These are phyloP conservation scores for Akebia trifoliata DNA, from an alignment of 164 flowering plant genomes.

Conservation along the genomic window DNA sequence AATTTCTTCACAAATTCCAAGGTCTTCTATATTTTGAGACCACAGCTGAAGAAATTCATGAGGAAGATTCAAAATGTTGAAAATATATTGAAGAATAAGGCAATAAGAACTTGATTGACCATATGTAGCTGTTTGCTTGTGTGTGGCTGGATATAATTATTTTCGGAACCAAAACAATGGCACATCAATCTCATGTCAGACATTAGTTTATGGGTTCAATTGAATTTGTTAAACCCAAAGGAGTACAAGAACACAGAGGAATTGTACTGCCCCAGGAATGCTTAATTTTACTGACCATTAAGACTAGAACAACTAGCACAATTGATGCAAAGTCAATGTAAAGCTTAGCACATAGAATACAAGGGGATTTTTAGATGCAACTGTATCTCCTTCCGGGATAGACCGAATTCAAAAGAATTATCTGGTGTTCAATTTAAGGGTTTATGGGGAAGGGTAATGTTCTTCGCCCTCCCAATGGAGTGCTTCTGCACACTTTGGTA, in stretches of 20 bases:
- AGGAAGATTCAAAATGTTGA: not conserved
- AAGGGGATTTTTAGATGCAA: not conserved
- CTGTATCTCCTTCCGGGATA: not conserved
- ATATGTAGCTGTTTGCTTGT: not conserved
- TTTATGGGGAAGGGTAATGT: too few relatives aligned
- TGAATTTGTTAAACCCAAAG: not conserved
- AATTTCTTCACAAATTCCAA: conserved; percentile 64
- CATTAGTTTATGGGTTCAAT: not conserved
- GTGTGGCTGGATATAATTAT: not conserved
- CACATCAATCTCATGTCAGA: not conserved
- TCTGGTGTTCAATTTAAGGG: too few relatives aligned
- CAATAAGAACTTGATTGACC: not conserved
- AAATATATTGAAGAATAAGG: not conserved
- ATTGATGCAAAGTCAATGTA: not conserved
- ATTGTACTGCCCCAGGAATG: not conserved
- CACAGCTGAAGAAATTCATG: conserved; percentile 43
- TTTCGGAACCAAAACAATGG: not conserved
- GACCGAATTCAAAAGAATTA: not conserved
- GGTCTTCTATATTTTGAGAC: conserved; percentile 78
- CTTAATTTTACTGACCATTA: not conserved
- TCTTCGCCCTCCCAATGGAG: too few relatives aligned
- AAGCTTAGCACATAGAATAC: not conserved
- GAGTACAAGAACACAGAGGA: not conserved
- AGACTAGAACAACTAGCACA: not conserved
- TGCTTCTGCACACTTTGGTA: too few relatives aligned